Conservation (phyloP, 2,329 filamentous ascomycete species). For the Ophiocordyceps robertsii region DNA sequence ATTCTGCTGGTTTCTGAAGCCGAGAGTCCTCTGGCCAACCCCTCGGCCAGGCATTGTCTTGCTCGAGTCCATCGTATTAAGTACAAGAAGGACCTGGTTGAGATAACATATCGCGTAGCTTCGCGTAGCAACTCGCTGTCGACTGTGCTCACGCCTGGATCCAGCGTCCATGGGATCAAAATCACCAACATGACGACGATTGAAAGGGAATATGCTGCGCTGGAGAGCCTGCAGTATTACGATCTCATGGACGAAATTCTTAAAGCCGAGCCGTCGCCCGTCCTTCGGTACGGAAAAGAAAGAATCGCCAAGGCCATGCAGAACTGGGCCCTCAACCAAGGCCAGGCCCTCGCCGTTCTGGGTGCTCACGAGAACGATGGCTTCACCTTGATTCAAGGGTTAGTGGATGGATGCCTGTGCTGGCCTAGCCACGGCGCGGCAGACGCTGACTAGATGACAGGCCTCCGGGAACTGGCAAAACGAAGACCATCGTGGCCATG, state of each 20-base stretch:
- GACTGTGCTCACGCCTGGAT: constrained; percentile 52
- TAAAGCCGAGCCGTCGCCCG: constrained; percentile 76
- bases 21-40: constrained; percentile 52
- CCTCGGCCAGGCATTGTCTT: constrained; percentile 63
- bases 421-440: too few species aligned
- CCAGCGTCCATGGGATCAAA: constrained; percentile 61
- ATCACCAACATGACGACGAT: constrained; percentile 89
- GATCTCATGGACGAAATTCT: constrained; percentile 90
- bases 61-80: constrained; percentile 70
- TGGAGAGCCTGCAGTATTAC: constrained; percentile 87
- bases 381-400: constrained; percentile 91
- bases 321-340: constrained; percentile 74
- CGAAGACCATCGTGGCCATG: constrained; percentile 94
- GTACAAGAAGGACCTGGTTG: constrained; percentile 67
- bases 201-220: constrained; percentile 85
- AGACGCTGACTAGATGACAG: constrained; percentile 28
- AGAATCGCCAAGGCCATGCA: constrained; percentile 54
- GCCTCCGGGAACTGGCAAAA: constrained; percentile 93
- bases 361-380: constrained; percentile 92
- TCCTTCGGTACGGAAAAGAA: constrained; percentile 67
- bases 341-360: constrained; percentile 82
- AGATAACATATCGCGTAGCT: constrained; percentile 77
- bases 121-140: constrained; percentile 49
- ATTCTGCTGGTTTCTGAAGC: constrained; percentile 74
- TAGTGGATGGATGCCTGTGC: constrained; percentile 12